phyloP scores from a whole-genome alignment of 164 flowering plant species.

The Aristolochia californica region DNA sequence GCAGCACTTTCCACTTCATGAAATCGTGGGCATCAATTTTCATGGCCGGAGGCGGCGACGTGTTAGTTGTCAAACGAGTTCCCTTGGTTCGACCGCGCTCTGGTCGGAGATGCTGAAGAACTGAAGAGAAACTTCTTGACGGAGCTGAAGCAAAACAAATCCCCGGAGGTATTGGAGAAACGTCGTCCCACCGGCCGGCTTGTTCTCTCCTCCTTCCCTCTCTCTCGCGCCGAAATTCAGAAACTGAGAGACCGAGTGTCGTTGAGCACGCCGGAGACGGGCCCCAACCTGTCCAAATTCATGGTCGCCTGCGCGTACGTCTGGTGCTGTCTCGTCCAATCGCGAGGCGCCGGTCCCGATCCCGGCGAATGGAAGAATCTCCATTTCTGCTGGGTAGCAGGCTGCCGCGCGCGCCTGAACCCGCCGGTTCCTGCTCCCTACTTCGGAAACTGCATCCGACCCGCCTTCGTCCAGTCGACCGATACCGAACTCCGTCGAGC shows the following conservation, averaged over 20 bases:
- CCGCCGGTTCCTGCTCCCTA: conserved; percentile 25
- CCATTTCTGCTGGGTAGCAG: conserved; percentile 21
- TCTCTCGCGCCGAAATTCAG: too few species aligned
- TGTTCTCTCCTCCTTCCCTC: too few species aligned
- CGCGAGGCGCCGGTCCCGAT: background rate
- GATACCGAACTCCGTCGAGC: conserved; percentile 15
- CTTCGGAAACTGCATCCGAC: conserved; percentile 39
- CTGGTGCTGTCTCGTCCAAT: conserved; percentile 31
- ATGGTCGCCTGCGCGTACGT: conserved; percentile 16
- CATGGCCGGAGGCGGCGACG: conserved; percentile 4
- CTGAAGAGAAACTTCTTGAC: conserved; percentile 4
- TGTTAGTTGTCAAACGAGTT: background rate
- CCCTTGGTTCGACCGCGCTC: conserved; percentile 4
- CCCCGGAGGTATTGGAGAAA: too few species aligned
- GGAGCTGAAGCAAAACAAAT: too few species aligned
- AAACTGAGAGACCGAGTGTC: too few species aligned
- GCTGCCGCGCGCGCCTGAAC: conserved; percentile 19
- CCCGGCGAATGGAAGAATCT: too few species aligned
- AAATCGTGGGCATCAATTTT: conserved; percentile 13
- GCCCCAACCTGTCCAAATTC: too few species aligned
- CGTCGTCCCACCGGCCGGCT: too few species aligned
- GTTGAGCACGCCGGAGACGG: too few species aligned
- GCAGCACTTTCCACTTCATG: conserved; percentile 6
- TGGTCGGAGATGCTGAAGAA: conserved; percentile 10
- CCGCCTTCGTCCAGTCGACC: background rate